Evolutionary conservation across 352 stramenopile genomes (phyloP).

Genomic region (Globisporangium splendens): DNA sequence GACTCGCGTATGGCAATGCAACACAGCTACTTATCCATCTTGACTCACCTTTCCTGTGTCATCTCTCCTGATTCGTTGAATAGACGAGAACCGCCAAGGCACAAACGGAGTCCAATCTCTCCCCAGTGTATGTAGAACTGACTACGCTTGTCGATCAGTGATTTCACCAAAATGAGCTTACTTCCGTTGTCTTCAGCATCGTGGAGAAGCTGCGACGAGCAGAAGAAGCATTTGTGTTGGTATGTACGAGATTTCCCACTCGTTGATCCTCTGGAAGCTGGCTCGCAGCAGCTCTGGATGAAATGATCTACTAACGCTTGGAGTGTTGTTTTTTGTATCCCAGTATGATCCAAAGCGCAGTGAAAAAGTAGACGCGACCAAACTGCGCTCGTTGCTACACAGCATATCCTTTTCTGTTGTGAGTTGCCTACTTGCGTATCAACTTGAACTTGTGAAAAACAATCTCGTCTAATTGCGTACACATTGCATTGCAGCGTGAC

Average conservation of each 20-base stretch:
- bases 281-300: background rate
- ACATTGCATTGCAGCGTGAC: constrained; percentile 53
- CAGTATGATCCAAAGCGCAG: constrained; percentile 29
- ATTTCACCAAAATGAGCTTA: background rate
- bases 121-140: constrained; percentile 1
- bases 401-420: constrained; percentile 45
- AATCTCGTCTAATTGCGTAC: background rate
- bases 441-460: too few relatives aligned
- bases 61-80: background rate
- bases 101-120: background rate
- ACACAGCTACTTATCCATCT: background rate
- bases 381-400: constrained; percentile 43
- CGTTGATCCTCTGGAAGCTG: background rate
- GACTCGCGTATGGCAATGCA: background rate
- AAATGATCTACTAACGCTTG: too few relatives aligned
- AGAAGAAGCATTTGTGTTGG: constrained; percentile 46
- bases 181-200: constrained; percentile 20
- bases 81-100: background rate
- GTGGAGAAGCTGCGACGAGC: constrained; percentile 50
- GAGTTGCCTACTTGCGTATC: background rate
- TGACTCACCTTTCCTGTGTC: background rate
- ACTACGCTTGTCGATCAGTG: background rate
- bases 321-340: background rate
- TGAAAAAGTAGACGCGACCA: constrained; percentile 38
- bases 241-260: constrained; percentile 5